Conservation (phyloP, 2,329 filamentous ascomycete species). For the Ceratocystis colombiana region DNA sequence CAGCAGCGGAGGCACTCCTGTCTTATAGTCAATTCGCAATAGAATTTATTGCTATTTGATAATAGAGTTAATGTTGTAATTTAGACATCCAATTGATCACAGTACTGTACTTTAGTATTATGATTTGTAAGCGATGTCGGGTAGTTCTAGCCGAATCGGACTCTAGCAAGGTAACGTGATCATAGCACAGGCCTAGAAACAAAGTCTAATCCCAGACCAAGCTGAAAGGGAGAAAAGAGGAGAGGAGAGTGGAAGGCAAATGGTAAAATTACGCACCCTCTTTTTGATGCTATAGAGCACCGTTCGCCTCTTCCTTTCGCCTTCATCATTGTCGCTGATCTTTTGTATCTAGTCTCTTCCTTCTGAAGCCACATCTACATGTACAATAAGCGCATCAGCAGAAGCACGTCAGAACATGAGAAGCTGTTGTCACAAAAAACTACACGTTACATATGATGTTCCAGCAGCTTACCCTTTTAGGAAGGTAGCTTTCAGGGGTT, state of each 20-base stretch:
- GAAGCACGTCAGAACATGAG: background rate
- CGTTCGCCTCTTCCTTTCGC: background rate
- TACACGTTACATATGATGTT: background rate
- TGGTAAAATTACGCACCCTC: background rate
- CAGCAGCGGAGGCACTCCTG: too few relatives aligned
- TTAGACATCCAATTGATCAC: too few relatives aligned
- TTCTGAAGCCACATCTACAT: background rate
- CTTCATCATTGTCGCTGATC: background rate
- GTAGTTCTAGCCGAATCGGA: too few relatives aligned
- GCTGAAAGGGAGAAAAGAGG: background rate
- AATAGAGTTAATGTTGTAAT: too few relatives aligned
- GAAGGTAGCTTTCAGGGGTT: constrained; percentile 16
- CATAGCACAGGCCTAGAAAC: background rate
- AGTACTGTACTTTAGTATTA: too few relatives aligned
- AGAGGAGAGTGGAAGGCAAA: background rate
- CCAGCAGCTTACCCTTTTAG: background rate
- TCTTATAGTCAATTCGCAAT: too few relatives aligned
- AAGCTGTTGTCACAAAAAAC: background rate
- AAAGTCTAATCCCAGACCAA: background rate
- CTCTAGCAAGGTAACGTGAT: background rate
- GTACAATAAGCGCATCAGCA: background rate
- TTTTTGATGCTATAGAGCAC: background rate
- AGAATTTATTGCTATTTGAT: too few relatives aligned
- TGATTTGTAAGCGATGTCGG: too few relatives aligned
- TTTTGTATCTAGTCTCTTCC: background rate